Percentiles rank a stretch among this genome's conserved stretches.
These are phyloP conservation scores for Crotalaria pallida DNA, from an alignment of 306 rosid genomes.

Conservation along the genomic window DNA sequence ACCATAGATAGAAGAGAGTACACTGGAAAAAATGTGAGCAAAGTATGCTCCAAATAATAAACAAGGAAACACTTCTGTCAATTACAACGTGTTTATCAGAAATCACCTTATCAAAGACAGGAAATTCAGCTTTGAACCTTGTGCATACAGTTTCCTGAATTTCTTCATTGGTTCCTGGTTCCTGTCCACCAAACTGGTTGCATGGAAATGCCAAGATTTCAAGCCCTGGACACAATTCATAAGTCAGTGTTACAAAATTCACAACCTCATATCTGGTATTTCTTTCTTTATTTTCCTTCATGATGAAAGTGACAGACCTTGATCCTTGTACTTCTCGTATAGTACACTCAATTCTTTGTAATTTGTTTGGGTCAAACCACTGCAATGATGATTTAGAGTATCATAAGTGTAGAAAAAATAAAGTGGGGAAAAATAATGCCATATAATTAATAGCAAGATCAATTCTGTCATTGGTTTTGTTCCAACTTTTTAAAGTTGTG, in stretches of 20 bases:
- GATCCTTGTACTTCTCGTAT: constrained; percentile 70
- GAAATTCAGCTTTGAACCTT: constrained; percentile 81
- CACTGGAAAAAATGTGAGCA: background rate
- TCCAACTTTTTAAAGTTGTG: background rate
- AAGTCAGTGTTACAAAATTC: background rate
- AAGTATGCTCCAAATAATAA: background rate
- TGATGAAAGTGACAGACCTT: constrained; percentile 42
- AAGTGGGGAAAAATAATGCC: background rate
- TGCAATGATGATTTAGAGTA: constrained; percentile 31
- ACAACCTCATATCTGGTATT: background rate
- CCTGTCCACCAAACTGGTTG: constrained; percentile 88
- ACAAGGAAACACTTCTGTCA: background rate
- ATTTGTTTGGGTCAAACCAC: constrained; percentile 84
- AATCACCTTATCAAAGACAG: constrained; percentile 81
- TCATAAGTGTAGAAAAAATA: background rate
- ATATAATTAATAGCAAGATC: background rate
- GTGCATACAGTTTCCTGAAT: constrained; percentile 75
- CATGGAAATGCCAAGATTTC: constrained; percentile 98
- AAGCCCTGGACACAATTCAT: constrained; percentile 39
- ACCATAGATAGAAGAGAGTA: background rate
- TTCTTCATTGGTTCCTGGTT: constrained; percentile 77
- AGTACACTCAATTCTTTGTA: constrained; percentile 70
- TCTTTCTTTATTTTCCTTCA: background rate
- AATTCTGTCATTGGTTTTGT: background rate
- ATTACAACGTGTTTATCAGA: background rate